Evolutionary conservation across 768 basidiomycete species (phyloP).

Genomic region (Saitozyma podzolica): DNA sequence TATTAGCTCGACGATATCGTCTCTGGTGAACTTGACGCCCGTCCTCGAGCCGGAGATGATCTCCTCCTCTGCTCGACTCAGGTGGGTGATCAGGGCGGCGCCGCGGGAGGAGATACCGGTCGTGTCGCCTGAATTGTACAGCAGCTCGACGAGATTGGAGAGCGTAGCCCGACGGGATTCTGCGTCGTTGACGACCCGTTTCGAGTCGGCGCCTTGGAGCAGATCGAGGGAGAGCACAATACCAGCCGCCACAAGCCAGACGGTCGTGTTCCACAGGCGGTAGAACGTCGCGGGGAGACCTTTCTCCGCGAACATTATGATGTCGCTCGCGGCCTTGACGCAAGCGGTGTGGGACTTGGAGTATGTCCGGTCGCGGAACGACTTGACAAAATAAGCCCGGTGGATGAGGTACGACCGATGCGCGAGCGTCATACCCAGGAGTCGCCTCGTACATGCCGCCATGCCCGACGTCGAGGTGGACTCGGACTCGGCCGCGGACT

Average conservation of each 20-base stretch:
- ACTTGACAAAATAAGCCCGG: conserved; percentile 3
- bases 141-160: neutral
- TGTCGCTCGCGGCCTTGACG: neutral
- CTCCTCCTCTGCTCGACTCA: neutral
- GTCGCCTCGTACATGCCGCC: neutral
- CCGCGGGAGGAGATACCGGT: neutral
- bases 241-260: conserved; percentile 1
- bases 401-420: conserved; percentile 4
- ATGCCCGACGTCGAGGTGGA: neutral
- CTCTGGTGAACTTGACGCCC: neutral
- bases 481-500: neutral
- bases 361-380: neutral
- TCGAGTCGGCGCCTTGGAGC: neutral
- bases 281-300: conserved; percentile 2
- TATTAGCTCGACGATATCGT: neutral
- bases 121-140: neutral
- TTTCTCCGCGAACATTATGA: neutral
- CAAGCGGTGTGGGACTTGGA: neutral
- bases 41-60: neutral
- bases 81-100: neutral
- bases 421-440: conserved; percentile 4
- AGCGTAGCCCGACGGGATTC: neutral
- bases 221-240: conserved; percentile 1
- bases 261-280: conserved; percentile 1
- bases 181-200: neutral